Evolutionary conservation across 805 yeast species (phyloP), one percentile per base, ranked within the genome.

Genomic region (Naumovozyma castellii): DNA sequence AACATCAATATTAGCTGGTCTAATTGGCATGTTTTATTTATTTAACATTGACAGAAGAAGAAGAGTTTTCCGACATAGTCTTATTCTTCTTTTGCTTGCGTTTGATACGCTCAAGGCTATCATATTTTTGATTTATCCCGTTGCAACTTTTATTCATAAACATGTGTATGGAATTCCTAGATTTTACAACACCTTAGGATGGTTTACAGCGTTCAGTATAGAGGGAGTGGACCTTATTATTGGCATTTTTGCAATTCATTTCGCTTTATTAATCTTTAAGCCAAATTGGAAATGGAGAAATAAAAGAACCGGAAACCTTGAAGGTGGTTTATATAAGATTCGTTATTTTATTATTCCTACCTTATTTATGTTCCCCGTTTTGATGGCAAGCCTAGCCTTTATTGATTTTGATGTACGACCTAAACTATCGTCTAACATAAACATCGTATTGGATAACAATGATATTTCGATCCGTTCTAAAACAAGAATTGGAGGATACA

Each of bases 201-300:
- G 83, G 67, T 78, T 84, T 59, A 82, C 94, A 1, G 84, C 88
- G 3, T 69, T 78, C 31, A 71, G 85, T 17, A 80, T 83, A 12
- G 94, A 84, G 59, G 94, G 94, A 16, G 86, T 88, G 1, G 97
- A 87, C 60, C 54, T 85, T 28, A 87, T 92, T 14, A 87, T 86
- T 38, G 64, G 85, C 25, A 71, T 80, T 28, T 82, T 87, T 62
- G 95, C 96, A 1, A 61, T 86, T 13, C 95, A 87, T 61, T 81
- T 90, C 8, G 84, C 77, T 19, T 54, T 86, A 33, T 63, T 85
- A 22, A 80, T 87, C 3, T 83, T 84, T 58, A 65, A 67, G 43
- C 85, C 90, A 1, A 68, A 66, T 20, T 67, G 69, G 42, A 69
- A 66, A 42, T 67, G 71, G 48, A 59, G 61, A 35, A 57, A 56